Base-by-base conservation (phyloP, 306 rosid genomes). In the Medicago arabica region DNA sequence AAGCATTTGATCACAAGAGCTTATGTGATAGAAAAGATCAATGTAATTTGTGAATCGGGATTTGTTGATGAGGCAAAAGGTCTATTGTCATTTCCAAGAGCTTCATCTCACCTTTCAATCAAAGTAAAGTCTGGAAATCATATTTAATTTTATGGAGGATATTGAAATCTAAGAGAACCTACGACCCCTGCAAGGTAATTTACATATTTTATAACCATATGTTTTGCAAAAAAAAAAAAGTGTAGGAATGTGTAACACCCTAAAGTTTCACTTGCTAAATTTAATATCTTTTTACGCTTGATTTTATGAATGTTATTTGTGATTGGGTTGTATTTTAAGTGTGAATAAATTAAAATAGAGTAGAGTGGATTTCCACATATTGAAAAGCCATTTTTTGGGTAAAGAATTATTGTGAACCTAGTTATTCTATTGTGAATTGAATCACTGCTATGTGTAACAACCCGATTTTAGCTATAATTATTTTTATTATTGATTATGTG, bases 1-100 rank as follows among this genome's bases (percentile, higher is more conserved):
- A 66, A 82, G 70, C 60, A 66, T 67, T 31, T 77, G 8, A 58
- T 82, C n/a, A 49, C 71, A 15, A 65, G 5, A 44, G 72, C 46
- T 1, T 3, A 0, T 16, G 2, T 8, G 19, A 23, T 72, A 7
- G 1, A 39, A 41, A 72, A 31, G 1, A 31, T 82, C 0, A 11
- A 40, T 23, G 43, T 82, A 36, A 7, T 72, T 0, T 72, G 79
- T 59, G 25, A 18, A 18, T 38, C 47, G 6, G 14, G 62, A 3
- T 14, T 12, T 19, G 41, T 16, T 16, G 74, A 50, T 1, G 67
- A 69, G 39, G 62, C 60, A 49, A 12, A 1, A 15, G 1, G 0
- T 67, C 15, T 82, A 8, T 9, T 39, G 13, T 16, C 63, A 17
- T 10, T 77, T 0, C 62, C 44, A 72, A 72, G 9, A 60, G 68